A percentile compares a stretch with the other conserved stretches of the same genome.
These are phyloP conservation scores for Nasturtium officinale DNA, from an alignment of 345 rosid genomes.

Conservation along the genomic window DNA sequence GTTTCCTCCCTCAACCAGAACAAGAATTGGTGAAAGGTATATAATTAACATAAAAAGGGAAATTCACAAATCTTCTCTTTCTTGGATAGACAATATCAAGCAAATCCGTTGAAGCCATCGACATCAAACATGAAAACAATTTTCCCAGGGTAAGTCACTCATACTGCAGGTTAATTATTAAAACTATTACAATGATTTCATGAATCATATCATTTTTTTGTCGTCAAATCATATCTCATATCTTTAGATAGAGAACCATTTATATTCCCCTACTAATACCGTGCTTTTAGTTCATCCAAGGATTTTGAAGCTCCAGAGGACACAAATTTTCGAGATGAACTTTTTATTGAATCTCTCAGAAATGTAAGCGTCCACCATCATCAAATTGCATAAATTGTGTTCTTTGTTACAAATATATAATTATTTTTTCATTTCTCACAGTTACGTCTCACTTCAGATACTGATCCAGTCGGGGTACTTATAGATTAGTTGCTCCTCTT, in stretches of 20 bases:
- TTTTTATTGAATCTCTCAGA: slow-evolving; percentile 37
- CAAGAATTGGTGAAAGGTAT: neutral
- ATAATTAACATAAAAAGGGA: neutral
- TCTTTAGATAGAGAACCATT: neutral
- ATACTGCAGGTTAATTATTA: slow-evolving; percentile 22
- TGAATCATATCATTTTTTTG: neutral
- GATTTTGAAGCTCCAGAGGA: slow-evolving; percentile 22
- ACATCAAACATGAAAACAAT: slow-evolving; percentile 20
- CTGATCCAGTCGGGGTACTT: slow-evolving; percentile 11
- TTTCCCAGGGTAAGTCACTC: slow-evolving; percentile 34
- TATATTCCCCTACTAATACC: slow-evolving; percentile 6
- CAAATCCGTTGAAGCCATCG: slow-evolving; percentile 13
- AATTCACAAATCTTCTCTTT: neutral
- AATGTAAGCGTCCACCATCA: slow-evolving; percentile 29
- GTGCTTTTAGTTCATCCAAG: slow-evolving; percentile 30
- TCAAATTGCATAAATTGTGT: neutral
- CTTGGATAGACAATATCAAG: slow-evolving; percentile 24
- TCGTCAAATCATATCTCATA: no score
- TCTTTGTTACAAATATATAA: neutral
- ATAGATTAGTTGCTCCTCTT: slow-evolving; percentile 24
- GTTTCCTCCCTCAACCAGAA: neutral
- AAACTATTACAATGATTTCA: neutral
- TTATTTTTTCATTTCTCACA: slow-evolving; percentile 6
- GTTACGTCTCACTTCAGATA: slow-evolving; percentile 38
- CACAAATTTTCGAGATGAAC: slow-evolving; percentile 28